Percentiles rank a stretch among this genome's conserved stretches.
Evolutionary conservation across 192 early-diverging fungal species (phyloP).

Genomic region (Podochytrium sp.): DNA sequence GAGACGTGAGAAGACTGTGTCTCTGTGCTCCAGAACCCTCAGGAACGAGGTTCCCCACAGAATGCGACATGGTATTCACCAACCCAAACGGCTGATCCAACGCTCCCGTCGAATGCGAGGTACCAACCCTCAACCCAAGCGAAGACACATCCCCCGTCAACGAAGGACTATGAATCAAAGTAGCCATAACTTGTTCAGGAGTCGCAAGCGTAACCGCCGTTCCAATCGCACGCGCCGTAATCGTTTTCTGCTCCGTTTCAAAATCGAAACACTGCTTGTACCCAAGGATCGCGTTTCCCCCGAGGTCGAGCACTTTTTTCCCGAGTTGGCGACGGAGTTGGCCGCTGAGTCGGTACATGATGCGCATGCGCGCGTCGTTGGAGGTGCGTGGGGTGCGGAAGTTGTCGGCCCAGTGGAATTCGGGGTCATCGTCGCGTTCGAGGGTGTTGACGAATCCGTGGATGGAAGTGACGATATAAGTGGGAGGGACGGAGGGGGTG

Average conservation of each 20-base stretch:
- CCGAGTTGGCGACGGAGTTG: conserved; percentile 72
- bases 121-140: background rate
- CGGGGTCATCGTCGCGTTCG: conserved; percentile 74
- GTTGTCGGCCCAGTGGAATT: conserved; percentile 82
- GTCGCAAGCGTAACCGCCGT: conserved; percentile 68
- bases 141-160: background rate
- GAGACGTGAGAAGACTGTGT: background rate
- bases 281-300: conserved; percentile 75
- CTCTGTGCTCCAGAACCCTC: background rate
- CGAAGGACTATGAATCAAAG: conserved; percentile 1
- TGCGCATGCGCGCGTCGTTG: conserved; percentile 74
- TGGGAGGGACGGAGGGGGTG: conserved; percentile 56
- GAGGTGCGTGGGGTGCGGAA: conserved; percentile 79
- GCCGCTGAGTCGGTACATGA: conserved; percentile 72
- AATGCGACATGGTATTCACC: background rate
- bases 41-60: background rate
- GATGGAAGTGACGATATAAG: conserved; percentile 57
- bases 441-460: conserved; percentile 75
- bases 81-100: background rate
- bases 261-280: conserved; percentile 78
- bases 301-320: conserved; percentile 73
- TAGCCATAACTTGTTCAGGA: conserved; percentile 38
- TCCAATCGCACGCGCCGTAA: conserved; percentile 76
- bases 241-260: conserved; percentile 71
- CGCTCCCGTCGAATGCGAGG: background rate